These are phyloP conservation scores for Neofusicoccum umdonicola DNA, from an alignment of 2,329 filamentous ascomycete species.

Conservation along the genomic window DNA sequence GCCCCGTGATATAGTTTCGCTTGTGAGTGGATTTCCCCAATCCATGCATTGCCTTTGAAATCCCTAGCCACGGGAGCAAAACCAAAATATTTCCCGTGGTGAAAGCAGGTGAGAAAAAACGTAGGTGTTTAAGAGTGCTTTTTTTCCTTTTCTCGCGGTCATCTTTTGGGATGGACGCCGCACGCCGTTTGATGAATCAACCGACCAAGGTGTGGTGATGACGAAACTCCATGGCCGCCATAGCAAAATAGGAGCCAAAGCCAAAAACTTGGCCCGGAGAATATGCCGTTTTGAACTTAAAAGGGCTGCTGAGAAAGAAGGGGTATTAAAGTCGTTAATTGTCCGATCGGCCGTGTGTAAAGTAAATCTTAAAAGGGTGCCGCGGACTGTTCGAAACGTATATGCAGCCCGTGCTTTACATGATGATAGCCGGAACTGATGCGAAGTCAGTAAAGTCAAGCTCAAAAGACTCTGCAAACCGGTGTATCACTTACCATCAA, in stretches of 20 bases:
- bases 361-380: not conserved
- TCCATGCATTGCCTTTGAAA: slow-evolving; percentile 5
- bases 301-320: not conserved
- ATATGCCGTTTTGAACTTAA: not conserved
- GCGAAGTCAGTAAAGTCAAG: slow-evolving; percentile 20
- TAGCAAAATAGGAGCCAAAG: not conserved
- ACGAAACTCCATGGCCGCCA: slow-evolving; percentile 7
- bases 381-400: not conserved
- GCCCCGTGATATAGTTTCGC: not conserved
- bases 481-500: slow-evolving; percentile 58
- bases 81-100: not conserved
- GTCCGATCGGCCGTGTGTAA: slow-evolving; percentile 1
- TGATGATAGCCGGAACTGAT: slow-evolving; percentile 46
- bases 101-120: not conserved
- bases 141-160: slow-evolving; percentile 5
- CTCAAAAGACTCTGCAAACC: not conserved
- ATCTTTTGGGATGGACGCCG: not conserved
- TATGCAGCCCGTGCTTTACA: slow-evolving; percentile 33
- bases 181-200: not conserved
- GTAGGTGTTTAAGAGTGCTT: not conserved
- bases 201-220: not conserved
- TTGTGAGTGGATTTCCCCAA: not conserved
- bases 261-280: not conserved
- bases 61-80: not conserved
- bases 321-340: slow-evolving; percentile 16